Percentiles rank a stretch among this genome's conserved stretches.
Evolutionary conservation across 1,284 basidiomycete species (phyloP).

Genomic region (Exobasidium rhododendri): DNA sequence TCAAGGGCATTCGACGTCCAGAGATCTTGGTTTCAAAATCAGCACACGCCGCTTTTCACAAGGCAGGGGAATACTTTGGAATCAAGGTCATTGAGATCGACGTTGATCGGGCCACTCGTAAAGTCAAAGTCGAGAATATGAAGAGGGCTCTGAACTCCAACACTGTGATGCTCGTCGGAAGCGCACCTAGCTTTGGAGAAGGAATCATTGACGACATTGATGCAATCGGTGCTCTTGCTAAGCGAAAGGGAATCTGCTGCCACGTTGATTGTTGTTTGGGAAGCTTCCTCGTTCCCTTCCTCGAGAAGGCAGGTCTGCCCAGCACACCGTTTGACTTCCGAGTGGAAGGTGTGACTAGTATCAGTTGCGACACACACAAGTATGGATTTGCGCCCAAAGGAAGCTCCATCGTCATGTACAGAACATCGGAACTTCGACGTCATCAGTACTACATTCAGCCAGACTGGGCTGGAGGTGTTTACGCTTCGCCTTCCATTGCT

Average conservation of each 20-base stretch:
- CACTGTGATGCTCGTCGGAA: conserved; percentile 73
- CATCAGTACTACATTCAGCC: conserved; percentile 54
- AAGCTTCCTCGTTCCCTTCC: conserved; percentile 56
- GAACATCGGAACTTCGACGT: conserved; percentile 33
- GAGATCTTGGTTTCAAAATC: conserved; percentile 87
- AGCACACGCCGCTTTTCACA: conserved; percentile 93
- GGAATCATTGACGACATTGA: conserved; percentile 73
- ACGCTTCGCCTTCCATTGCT: conserved; percentile 43
- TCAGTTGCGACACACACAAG: conserved; percentile 55
- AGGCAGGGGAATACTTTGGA: conserved; percentile 83
- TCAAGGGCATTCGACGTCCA: conserved; percentile 83
- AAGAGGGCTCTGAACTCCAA: conserved; percentile 60
- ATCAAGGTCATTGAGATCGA: conserved; percentile 87
- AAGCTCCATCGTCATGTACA: conserved; percentile 48
- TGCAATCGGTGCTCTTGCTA: conserved; percentile 72
- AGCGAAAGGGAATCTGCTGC: conserved; percentile 72
- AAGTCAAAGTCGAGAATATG: conserved; percentile 74
- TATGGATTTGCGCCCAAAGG: conserved; percentile 54
- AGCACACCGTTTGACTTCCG: conserved; percentile 52
- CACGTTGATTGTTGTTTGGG: conserved; percentile 65
- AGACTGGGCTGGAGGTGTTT: conserved; percentile 54
- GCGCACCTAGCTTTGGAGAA: conserved; percentile 68
- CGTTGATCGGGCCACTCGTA: conserved; percentile 75
- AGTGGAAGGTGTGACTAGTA: conserved; percentile 49
- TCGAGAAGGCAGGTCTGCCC: conserved; percentile 44